Evolutionary conservation across 2,329 filamentous ascomycete species (phyloP).

Genomic region (Intubia oerlemansii): DNA sequence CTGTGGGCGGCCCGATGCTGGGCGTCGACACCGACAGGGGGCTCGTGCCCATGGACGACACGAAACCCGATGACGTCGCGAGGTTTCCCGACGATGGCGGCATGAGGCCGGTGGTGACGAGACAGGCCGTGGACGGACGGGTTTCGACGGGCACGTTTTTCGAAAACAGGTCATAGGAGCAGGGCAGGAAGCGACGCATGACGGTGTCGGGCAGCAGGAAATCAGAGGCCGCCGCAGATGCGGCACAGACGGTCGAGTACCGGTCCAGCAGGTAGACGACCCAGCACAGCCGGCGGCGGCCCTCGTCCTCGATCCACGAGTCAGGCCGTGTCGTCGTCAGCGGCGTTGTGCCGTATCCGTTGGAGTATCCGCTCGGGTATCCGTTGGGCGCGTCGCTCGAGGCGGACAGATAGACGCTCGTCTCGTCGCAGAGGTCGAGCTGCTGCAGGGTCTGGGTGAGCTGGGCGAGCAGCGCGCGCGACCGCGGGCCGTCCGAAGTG

Average conservation of each 20-base stretch:
- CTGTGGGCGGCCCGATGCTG: too few relatives aligned
- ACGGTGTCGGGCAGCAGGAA: slow-evolving; percentile 77
- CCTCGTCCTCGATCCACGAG: slow-evolving; percentile 80
- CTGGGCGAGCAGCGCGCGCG: slow-evolving; percentile 77
- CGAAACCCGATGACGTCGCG: too few relatives aligned
- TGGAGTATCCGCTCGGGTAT: too few relatives aligned
- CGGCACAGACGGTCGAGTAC: slow-evolving; percentile 70
- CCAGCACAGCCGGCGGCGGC: slow-evolving; percentile 70
- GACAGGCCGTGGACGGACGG: slow-evolving; percentile 29
- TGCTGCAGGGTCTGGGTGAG: slow-evolving; percentile 79
- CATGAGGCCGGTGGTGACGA: background rate
- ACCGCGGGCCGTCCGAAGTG: slow-evolving; percentile 70
- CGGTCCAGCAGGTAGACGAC: slow-evolving; percentile 82
- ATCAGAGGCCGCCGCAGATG: slow-evolving; percentile 21
- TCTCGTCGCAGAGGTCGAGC: slow-evolving; percentile 63
- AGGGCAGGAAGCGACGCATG: slow-evolving; percentile 69
- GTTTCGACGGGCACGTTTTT: slow-evolving; percentile 73
- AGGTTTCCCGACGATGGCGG: too few relatives aligned
- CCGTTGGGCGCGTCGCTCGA: background rate
- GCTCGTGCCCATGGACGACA: background rate
- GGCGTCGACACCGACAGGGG: background rate
- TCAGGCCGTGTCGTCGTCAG: slow-evolving; percentile 22
- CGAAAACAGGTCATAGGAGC: slow-evolving; percentile 67
- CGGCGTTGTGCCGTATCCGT: too few relatives aligned
- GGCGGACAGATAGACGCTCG: slow-evolving; percentile 42